Evolutionary conservation across 2,329 filamentous ascomycete genomes (phyloP).

Genomic region (Mariannaea elegans): DNA sequence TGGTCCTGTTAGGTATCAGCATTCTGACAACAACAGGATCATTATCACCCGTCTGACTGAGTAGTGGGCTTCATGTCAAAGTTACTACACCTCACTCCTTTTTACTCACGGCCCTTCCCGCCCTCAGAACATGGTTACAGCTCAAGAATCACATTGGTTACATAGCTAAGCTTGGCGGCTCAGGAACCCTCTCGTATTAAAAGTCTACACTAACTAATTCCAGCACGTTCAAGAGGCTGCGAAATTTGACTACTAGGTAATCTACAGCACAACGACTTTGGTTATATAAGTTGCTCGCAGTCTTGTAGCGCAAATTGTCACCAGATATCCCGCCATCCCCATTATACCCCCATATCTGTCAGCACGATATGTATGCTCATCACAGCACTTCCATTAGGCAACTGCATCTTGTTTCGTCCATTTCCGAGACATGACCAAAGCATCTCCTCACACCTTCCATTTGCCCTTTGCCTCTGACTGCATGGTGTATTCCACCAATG

Average conservation of each 20-base stretch:
- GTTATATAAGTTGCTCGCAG: neutral
- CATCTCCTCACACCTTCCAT: conserved; percentile 22
- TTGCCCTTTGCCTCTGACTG: conserved; percentile 41
- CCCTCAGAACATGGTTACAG: conserved; percentile 5
- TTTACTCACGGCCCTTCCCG: too few relatives aligned
- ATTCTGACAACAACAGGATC: too few relatives aligned
- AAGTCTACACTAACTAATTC: conserved; percentile 27
- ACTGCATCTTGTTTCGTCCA: conserved; percentile 10
- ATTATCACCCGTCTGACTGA: too few relatives aligned
- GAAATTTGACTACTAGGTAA: neutral
- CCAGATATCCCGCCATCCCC: neutral
- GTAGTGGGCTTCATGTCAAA: too few relatives aligned
- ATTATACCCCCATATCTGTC: neutral
- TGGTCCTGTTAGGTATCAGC: too few relatives aligned
- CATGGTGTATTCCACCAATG: conserved; percentile 40
- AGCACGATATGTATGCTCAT: neutral
- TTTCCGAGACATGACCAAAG: conserved; percentile 16
- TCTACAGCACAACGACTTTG: conserved; percentile 5
- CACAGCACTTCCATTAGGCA: neutral
- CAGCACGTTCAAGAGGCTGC: conserved; percentile 25
- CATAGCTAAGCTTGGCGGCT: neutral
- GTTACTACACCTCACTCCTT: too few relatives aligned
- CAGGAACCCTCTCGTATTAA: conserved; percentile 13
- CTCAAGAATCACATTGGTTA: conserved; percentile 11
- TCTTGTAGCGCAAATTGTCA: conserved; percentile 28